Percentiles rank a stretch among this genome's conserved stretches.
These are phyloP conservation scores for Zancudomyces culisetae DNA, from an alignment of 371 early-diverging fungal genomes.

Conservation along the genomic window DNA sequence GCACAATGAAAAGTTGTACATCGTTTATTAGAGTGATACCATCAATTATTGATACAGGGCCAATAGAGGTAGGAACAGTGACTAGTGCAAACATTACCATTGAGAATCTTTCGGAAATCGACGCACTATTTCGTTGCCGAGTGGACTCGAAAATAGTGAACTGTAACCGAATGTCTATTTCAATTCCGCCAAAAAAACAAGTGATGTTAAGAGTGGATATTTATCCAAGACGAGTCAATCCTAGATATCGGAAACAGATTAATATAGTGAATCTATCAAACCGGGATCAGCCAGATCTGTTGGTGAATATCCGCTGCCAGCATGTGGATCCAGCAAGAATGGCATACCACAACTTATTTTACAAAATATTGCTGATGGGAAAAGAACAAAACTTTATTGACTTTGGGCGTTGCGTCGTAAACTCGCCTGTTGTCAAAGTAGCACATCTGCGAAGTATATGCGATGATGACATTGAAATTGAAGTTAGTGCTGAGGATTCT, in stretches of 20 bases:
- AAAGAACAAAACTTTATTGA: slow-evolving; percentile 83
- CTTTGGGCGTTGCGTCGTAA: slow-evolving; percentile 69
- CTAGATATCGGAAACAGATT: slow-evolving; percentile 90
- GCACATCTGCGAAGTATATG: slow-evolving; percentile 76
- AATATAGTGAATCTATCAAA: slow-evolving; percentile 79
- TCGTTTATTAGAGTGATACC: slow-evolving; percentile 79
- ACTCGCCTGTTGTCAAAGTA: slow-evolving; percentile 58
- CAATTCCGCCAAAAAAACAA: slow-evolving; percentile 65
- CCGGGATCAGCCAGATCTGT: slow-evolving; percentile 63
- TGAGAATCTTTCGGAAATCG: slow-evolving; percentile 69
- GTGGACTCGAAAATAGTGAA: slow-evolving; percentile 85
- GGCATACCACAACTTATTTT: slow-evolving; percentile 90
- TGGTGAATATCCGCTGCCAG: slow-evolving; percentile 74
- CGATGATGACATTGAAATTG: not conserved
- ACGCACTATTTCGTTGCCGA: slow-evolving; percentile 65
- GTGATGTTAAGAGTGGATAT: slow-evolving; percentile 77
- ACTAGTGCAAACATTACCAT: slow-evolving; percentile 70
- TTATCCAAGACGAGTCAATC: slow-evolving; percentile 93
- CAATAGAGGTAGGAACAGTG: slow-evolving; percentile 82
- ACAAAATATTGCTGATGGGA: slow-evolving; percentile 69
- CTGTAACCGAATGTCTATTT: slow-evolving; percentile 49
- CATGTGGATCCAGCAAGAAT: slow-evolving; percentile 91
- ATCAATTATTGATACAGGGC: slow-evolving; percentile 72
- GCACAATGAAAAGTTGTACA: slow-evolving; percentile 79
- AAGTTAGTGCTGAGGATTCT: not conserved